Conservation (phyloP, 768 basidiomycete species). For the Gloeopeniophorella convolvens region DNA sequence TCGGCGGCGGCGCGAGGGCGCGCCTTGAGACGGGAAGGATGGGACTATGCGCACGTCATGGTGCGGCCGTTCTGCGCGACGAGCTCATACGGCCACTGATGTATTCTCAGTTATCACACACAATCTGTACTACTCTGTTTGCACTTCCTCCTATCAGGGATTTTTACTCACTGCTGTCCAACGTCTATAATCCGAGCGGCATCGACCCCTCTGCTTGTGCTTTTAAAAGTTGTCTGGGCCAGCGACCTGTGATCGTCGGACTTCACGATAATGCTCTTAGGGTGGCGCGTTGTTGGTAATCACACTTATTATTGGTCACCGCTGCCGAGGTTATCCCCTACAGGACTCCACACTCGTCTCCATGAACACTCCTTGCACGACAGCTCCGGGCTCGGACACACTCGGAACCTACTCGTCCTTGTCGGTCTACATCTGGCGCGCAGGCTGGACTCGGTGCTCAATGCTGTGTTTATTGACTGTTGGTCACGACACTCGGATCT, state of each 20-base stretch:
- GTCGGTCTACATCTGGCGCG: too few relatives aligned
- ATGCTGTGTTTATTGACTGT: too few relatives aligned
- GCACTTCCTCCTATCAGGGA: neutral
- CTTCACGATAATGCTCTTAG: too few relatives aligned
- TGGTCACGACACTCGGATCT: too few relatives aligned
- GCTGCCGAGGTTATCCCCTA: too few relatives aligned
- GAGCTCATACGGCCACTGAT: conserved; percentile 5
- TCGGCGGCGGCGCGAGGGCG: conserved; percentile 41
- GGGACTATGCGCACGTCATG: neutral
- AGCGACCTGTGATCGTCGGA: neutral
- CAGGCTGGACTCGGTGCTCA: too few relatives aligned
- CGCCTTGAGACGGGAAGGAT: neutral
- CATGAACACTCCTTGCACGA: too few relatives aligned
- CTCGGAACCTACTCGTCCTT: too few relatives aligned
- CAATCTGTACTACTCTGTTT: conserved; percentile 16
- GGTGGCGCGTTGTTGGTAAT: too few relatives aligned
- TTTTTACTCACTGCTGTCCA: conserved; percentile 2
- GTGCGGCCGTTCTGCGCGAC: conserved; percentile 2
- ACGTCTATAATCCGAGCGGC: neutral
- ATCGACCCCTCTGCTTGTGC: neutral
- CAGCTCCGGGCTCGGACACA: too few relatives aligned
- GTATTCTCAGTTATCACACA: conserved; percentile 4
- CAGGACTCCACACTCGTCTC: too few relatives aligned
- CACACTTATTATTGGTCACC: too few relatives aligned
- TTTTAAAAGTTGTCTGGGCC: neutral